These are phyloP conservation scores for Zymoseptoria crescenta DNA, from an alignment of 2,329 filamentous ascomycete genomes.

Conservation along the genomic window DNA sequence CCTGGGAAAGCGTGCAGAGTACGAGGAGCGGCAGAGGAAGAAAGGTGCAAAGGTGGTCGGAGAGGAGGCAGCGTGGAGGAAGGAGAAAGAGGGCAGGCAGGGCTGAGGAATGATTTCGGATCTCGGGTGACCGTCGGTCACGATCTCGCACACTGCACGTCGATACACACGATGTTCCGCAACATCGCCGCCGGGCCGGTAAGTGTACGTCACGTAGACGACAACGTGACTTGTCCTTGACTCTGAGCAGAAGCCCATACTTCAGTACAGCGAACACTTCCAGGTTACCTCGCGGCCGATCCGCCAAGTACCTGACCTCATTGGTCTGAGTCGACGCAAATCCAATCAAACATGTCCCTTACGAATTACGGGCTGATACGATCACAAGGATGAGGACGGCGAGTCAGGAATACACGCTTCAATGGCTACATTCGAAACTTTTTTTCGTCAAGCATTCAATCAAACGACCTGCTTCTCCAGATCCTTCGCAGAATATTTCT, in stretches of 20 bases:
- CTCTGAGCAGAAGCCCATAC: neutral
- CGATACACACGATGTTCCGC: too few relatives aligned
- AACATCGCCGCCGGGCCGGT: too few relatives aligned
- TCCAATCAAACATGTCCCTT: neutral
- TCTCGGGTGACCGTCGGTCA: too few relatives aligned
- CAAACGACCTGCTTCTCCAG: neutral
- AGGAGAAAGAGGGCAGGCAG: conserved; percentile 16
- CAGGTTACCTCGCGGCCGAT: neutral
- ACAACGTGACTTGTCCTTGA: neutral
- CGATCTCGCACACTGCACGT: neutral
- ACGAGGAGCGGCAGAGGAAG: conserved; percentile 82
- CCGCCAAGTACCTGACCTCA: neutral
- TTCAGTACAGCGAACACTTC: neutral
- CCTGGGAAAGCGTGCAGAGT: conserved; percentile 74
- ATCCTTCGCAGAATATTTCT: neutral
- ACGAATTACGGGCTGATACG: neutral
- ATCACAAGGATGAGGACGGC: neutral
- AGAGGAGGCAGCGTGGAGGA: conserved; percentile 46
- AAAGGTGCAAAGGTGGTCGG: conserved; percentile 80
- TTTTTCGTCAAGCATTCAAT: neutral
- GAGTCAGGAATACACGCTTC: neutral
- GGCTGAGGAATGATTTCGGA: neutral
- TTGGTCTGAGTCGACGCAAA: neutral
- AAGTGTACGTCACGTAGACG: neutral
- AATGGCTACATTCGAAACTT: neutral